Evolutionary conservation across 208 protist genomes (phyloP).

Genomic region (Acanthamoeba rhysodes): DNA sequence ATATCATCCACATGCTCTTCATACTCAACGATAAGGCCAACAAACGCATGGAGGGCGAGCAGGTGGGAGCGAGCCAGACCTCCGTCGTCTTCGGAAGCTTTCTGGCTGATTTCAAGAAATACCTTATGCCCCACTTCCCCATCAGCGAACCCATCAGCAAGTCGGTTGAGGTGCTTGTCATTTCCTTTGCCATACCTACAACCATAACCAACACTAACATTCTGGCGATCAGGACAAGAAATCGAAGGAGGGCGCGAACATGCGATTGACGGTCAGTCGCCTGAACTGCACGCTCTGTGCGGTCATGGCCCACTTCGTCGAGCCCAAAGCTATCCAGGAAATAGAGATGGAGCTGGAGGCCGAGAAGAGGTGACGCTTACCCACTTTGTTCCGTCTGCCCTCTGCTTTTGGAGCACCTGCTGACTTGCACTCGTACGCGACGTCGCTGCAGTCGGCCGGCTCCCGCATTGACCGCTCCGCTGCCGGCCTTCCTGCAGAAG

Average conservation of each 20-base stretch:
- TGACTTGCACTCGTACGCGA: neutral
- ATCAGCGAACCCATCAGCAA: constrained; percentile 57
- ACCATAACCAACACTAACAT: neutral
- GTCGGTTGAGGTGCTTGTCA: neutral
- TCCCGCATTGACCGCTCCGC: neutral
- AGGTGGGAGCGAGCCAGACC: neutral
- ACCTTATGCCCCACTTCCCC: constrained; percentile 63
- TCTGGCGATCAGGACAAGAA: constrained; percentile 43
- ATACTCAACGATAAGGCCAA: constrained; percentile 41
- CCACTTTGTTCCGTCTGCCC: neutral
- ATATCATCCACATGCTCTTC: constrained; percentile 65
- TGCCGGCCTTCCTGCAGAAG: constrained; percentile 51
- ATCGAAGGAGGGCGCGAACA: constrained; percentile 7
- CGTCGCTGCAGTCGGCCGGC: neutral
- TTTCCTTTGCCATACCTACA: too few species aligned
- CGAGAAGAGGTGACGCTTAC: neutral
- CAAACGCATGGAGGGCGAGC: neutral
- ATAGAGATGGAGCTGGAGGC: constrained; percentile 27
- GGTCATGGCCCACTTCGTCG: constrained; percentile 46
- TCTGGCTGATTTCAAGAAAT: constrained; percentile 23
- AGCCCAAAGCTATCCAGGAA: constrained; percentile 11
- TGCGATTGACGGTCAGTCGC: constrained; percentile 39
- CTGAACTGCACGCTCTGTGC: constrained; percentile 47
- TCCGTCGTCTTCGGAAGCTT: neutral
- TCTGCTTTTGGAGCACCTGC: neutral